Percentiles rank a stretch among this genome's conserved stretches.
These are phyloP conservation scores for Musa schizocarpa DNA, from an alignment of 176 grass and related monocot genomes.

Conservation along the genomic window DNA sequence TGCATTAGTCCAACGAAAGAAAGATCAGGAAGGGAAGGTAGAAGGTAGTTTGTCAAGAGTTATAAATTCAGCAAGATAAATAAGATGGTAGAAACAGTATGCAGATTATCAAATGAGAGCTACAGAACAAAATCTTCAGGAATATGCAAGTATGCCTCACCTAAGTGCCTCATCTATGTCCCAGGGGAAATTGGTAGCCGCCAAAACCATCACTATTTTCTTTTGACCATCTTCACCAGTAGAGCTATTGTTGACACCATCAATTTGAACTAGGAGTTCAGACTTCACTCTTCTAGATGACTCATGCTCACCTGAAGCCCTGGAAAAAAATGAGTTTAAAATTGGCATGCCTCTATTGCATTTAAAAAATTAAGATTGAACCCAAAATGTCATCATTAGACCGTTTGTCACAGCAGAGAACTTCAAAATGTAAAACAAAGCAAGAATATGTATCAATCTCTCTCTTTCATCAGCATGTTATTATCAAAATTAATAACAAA, in stretches of 20 bases:
- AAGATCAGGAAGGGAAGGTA: slow-evolving; percentile 16
- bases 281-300: slow-evolving; percentile 98
- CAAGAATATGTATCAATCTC: background rate
- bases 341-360: background rate
- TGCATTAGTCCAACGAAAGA: slow-evolving; percentile 29
- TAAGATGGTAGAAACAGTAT: background rate
- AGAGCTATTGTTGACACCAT: slow-evolving; percentile 85
- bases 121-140: background rate
- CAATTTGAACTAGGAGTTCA: slow-evolving; percentile 97
- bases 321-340: slow-evolving; percentile 9
- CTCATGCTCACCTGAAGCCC: slow-evolving; percentile 95
- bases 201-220: slow-evolving; percentile 95
- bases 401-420: too few species aligned
- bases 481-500: too few species aligned
- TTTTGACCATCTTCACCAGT: slow-evolving; percentile 80
- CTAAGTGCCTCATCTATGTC: slow-evolving; percentile 97
- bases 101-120: slow-evolving; percentile 2
- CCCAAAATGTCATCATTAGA: too few species aligned
- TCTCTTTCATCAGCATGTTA: too few species aligned
- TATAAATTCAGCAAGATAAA: slow-evolving; percentile 11
- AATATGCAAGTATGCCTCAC: slow-evolving; percentile 19
- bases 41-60: background rate
- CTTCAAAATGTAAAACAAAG: background rate
- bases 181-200: slow-evolving; percentile 96
- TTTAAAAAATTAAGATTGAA: background rate